A percentile compares a stretch with the other conserved stretches of the same genome.
These are phyloP conservation scores for Noccaea bulbosa DNA, from an alignment of 345 rosid species.

Conservation along the genomic window DNA sequence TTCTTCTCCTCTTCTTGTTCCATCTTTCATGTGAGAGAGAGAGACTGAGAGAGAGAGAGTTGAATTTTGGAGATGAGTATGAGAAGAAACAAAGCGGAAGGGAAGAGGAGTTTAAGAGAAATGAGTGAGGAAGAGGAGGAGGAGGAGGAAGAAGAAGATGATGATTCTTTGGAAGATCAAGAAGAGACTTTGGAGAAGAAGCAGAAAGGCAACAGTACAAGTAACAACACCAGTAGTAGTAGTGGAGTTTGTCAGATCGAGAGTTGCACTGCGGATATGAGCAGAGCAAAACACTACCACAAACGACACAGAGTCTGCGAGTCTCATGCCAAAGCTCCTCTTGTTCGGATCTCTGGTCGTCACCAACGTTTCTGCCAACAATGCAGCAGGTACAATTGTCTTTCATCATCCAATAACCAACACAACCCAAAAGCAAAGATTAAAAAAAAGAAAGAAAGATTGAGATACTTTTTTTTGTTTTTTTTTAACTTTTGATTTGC, in stretches of 20 bases:
- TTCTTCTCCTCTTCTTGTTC: constrained; percentile 33
- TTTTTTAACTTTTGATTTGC: constrained; percentile 10
- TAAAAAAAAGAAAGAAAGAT: not conserved
- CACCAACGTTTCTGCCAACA: constrained; percentile 96
- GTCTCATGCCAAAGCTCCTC: constrained; percentile 74
- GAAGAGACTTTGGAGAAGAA: constrained; percentile 54
- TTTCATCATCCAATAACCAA: not conserved
- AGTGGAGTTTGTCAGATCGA: constrained; percentile 66
- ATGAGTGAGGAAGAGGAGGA: constrained; percentile 70
- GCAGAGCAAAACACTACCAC: constrained; percentile 72
- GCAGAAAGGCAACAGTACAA: constrained; percentile 53
- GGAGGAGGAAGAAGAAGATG: constrained; percentile 45
- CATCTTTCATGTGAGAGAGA: constrained; percentile 35
- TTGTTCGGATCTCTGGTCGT: constrained; percentile 59
- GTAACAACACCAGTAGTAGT: constrained; percentile 15
- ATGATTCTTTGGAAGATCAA: constrained; percentile 22
- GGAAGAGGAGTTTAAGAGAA: constrained; percentile 62
- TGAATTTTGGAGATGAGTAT: constrained; percentile 39
- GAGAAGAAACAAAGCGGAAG: constrained; percentile 65
- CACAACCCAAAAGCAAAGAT: not conserved
- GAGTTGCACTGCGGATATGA: constrained; percentile 64
- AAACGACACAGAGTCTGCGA: constrained; percentile 91
- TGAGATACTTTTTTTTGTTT: not conserved
- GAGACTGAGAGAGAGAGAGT: constrained; percentile 23
- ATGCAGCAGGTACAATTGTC: constrained; percentile 83